Base-by-base conservation (phyloP, 257 asterid genomes). In the Parsonsia alboflavescens region DNA sequence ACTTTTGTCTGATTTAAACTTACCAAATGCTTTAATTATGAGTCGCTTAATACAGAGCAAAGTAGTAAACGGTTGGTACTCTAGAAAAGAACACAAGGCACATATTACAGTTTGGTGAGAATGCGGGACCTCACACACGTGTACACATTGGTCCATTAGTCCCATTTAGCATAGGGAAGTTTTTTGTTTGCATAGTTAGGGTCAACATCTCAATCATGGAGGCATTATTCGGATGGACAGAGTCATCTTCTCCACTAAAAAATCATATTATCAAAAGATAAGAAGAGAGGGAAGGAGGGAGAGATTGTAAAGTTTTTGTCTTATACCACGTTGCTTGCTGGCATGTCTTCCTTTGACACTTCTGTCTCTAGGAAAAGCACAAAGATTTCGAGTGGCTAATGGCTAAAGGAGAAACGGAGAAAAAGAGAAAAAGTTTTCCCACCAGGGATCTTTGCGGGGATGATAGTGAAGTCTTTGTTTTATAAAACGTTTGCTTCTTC, bases 191-290 rank as follows among this genome's bases (percentile, higher is more conserved):
- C 73, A 56, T 58, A 76, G 87, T 84, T 81, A 80, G 81, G 85
- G 91, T 84, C 87, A 80, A 75, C 92, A 85, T 88, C 86, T 81
- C 89, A 88, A 91, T 91, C 89, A 85, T 84, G 72, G 85, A 84
- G 83, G 69, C 85, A 89, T 86, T 87, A 89, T 89, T 85, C 86
- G 78, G 80, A 79, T 80, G 87, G 88, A 76, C 83, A 77, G 22
- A 82, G 73, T 79, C 80, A 71, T 80, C 79, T 79, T 74, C 84
- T 81, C 83, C 86, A 82, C 80, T 84, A 42, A 80, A 67, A 76
- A 67, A 49, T n/a, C 78, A 45, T 16, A 65, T 72, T 65, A 61
- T 72, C 75, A 50, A 68, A 76, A 66, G 88, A 85, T 83, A 82
- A 84, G 84, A n/a, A 73, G 57, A 46, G n/a, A 70, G 70, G 33